Percentiles rank a stretch among this genome's conserved stretches.
phyloP scores from a whole-genome alignment of 164 flowering plant species.

The Vitis amurensis region DNA sequence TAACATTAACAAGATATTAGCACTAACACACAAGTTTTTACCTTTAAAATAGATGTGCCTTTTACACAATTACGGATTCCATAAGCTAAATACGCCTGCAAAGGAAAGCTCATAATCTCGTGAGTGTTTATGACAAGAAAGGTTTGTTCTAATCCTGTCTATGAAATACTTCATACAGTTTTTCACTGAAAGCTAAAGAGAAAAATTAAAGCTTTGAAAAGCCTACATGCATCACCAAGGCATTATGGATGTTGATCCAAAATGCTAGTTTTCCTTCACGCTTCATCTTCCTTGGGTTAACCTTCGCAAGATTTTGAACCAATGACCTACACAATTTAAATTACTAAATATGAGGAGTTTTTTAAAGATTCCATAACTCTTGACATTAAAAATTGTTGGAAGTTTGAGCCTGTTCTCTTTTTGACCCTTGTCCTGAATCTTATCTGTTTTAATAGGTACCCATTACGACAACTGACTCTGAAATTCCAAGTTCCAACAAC shows the following conservation, averaged over 20 bases:
- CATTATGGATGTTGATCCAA: conserved; percentile 77
- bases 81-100: conserved; percentile 71
- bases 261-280: conserved; percentile 69
- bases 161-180: neutral
- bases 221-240: conserved; percentile 69
- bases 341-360: conserved; percentile 6
- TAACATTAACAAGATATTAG: neutral
- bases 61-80: conserved; percentile 37
- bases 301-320: conserved; percentile 49
- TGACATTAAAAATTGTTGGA: neutral
- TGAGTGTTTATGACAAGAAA: neutral
- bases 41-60: conserved; percentile 46
- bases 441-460: neutral
- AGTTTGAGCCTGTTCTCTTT: too few relatives aligned
- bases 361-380: neutral
- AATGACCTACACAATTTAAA: conserved; percentile 42
- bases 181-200: neutral
- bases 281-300: conserved; percentile 57
- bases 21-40: conserved; percentile 3
- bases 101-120: conserved; percentile 1
- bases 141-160: neutral
- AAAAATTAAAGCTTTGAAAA: conserved; percentile 1
- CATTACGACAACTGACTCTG: too few relatives aligned
- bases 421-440: neutral
- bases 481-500: too few relatives aligned